Base-by-base conservation (phyloP, 2,329 filamentous ascomycete species). In the Fusarium abutilonis region DNA sequence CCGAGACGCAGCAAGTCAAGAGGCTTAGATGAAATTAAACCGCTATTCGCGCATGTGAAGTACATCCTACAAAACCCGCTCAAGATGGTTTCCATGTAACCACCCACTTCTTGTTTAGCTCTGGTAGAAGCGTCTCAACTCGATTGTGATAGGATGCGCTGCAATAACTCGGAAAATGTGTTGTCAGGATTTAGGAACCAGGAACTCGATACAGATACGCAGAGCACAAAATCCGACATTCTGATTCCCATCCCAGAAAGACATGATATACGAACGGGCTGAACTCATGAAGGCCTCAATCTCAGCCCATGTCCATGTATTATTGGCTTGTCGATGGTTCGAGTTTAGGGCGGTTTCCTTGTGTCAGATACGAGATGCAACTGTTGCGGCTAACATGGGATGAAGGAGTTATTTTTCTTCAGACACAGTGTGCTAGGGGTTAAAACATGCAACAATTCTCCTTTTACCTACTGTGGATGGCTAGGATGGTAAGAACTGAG, bases 351-450 rank as follows among this genome's bases (percentile, higher is more conserved):
- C 34, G 32, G 38, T 42, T 48, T 60, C 55, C 59, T 38, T 60
- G 54, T 35, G 8, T 40, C 38, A 29, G 32, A 54, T 59, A 53
- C 48, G 56, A 65, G 46, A 36, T 43, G 43, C 10, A 38, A 13
- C 43, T 61, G 61, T 46, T 32, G 49, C 55, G 38, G 56, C 63
- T 57, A 38, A 64, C 41, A 60, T 35, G 45, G 36, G 45, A 56
- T n/a, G 39, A 50, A 49, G 51, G 57, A 43, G 48, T 40, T 7
- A 57, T 51, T 55, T 51, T 55, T 62, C 50, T 47, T 50, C 56
- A 48, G 45, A 41, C 64, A 67, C 64, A 67, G 64, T 67, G 64
- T 60, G 47, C 23, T 41, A 19, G 40, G 23, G 15, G 6, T 53
- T 26, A 32, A 62, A 42, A 55, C 10, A 47, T 45, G 21, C 34